These are phyloP conservation scores for Kuraishia capsulata DNA, from an alignment of 805 yeast genomes.

Conservation along the genomic window DNA sequence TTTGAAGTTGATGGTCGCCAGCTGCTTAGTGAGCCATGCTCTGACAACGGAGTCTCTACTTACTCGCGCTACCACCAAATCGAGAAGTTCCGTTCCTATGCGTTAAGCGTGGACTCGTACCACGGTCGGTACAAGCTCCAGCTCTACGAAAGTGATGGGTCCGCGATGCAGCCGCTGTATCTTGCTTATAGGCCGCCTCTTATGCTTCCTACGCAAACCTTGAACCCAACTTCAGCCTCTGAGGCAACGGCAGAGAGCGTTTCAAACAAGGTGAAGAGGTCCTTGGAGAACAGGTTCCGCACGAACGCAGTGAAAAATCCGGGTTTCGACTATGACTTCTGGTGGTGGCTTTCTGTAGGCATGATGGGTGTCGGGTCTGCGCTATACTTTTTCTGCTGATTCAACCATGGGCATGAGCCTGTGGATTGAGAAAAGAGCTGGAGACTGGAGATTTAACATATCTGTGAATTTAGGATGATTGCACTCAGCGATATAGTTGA, in stretches of 20 bases:
- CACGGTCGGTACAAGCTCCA: conserved; percentile 76
- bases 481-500: too few relatives aligned
- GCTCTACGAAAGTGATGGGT: conserved; percentile 70
- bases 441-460: too few relatives aligned
- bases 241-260: conserved; percentile 20
- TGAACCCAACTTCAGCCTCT: conserved; percentile 67
- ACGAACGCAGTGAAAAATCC: conserved; percentile 56
- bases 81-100: conserved; percentile 48
- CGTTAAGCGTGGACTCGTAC: conserved; percentile 61
- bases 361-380: conserved; percentile 19
- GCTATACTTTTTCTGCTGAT: conserved; percentile 2
- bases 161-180: conserved; percentile 78
- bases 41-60: conserved; percentile 43
- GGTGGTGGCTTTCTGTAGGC: conserved; percentile 51
- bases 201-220: conserved; percentile 89
- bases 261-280: conserved; percentile 47
- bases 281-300: conserved; percentile 70
- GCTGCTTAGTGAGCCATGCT: conserved; percentile 80
- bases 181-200: conserved; percentile 89
- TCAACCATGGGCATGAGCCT: too few relatives aligned
- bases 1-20: conserved; percentile 89
- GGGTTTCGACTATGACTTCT: conserved; percentile 30
- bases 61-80: conserved; percentile 70
- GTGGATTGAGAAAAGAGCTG: too few relatives aligned
- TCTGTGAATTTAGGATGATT: too few relatives aligned